Conservation (phyloP, 176 grass and related monocot species). For the Avena insularis region DNA sequence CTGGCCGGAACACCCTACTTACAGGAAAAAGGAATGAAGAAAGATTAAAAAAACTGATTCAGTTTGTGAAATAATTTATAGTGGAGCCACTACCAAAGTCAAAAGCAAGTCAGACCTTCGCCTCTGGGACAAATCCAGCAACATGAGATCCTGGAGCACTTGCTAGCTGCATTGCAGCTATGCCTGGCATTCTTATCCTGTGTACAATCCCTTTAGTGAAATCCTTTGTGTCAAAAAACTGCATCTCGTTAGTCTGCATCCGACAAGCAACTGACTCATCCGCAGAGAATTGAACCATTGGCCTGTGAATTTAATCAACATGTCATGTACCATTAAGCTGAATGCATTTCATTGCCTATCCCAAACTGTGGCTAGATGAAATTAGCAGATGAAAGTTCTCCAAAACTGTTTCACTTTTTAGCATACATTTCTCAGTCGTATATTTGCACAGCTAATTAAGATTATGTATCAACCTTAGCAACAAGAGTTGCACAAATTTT, state of each 20-base stretch:
- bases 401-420: background rate
- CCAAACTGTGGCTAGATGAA: background rate
- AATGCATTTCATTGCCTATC: conserved; percentile 5
- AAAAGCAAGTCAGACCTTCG: conserved; percentile 62
- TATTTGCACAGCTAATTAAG: background rate
- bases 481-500: background rate
- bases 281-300: conserved; percentile 81
- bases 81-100: conserved; percentile 23
- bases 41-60: background rate
- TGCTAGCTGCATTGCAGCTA: conserved; percentile 80
- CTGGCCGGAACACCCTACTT: conserved; percentile 81
- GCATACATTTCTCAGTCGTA: background rate
- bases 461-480: background rate
- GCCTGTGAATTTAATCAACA: conserved; percentile 68
- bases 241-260: conserved; percentile 88
- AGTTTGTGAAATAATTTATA: conserved; percentile 27
- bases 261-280: conserved; percentile 88
- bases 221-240: conserved; percentile 86
- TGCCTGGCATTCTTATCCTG: conserved; percentile 75
- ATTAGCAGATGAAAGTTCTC: conserved; percentile 33
- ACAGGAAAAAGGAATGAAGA: conserved; percentile 12
- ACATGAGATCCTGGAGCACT: conserved; percentile 78
- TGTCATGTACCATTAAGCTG: conserved; percentile 39
- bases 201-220: conserved; percentile 75
- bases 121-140: conserved; percentile 80